Conservation (phyloP, 768 basidiomycete species). For the Amanita brunnescens region DNA sequence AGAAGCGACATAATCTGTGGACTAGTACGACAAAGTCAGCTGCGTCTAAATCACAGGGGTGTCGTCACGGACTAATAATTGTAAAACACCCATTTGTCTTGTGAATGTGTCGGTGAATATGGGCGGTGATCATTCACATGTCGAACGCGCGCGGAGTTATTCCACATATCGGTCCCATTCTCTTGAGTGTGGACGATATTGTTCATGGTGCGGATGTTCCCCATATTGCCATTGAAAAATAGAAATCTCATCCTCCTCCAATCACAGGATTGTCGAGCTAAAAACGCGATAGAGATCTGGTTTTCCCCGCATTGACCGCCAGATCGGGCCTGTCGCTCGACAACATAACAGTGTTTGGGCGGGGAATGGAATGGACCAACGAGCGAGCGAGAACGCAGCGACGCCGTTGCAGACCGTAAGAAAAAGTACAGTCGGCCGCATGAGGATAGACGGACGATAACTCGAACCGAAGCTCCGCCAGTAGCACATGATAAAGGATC, state of each 20-base stretch:
- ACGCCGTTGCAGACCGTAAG: neutral
- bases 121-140: neutral
- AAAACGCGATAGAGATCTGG: too few relatives aligned
- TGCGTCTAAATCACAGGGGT: neutral
- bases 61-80: neutral
- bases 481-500: neutral
- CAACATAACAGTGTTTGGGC: neutral
- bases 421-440: neutral
- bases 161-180: neutral
- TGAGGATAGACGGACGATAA: neutral
- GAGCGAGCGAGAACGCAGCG: neutral
- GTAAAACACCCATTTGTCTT: constrained; percentile 3
- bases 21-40: neutral
- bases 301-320: neutral
- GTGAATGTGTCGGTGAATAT: neutral
- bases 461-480: neutral
- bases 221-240: neutral
- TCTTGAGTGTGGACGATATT: neutral
- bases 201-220: neutral
- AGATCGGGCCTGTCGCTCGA: neutral
- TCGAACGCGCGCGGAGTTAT: neutral
- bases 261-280: neutral
- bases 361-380: neutral
- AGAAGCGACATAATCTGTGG: constrained; percentile 2
- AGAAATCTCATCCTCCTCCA: neutral